Percentiles rank a stretch among this genome's conserved stretches.
These are phyloP conservation scores for Stephania yunnanensis DNA, from an alignment of 164 flowering plant genomes.

Conservation along the genomic window DNA sequence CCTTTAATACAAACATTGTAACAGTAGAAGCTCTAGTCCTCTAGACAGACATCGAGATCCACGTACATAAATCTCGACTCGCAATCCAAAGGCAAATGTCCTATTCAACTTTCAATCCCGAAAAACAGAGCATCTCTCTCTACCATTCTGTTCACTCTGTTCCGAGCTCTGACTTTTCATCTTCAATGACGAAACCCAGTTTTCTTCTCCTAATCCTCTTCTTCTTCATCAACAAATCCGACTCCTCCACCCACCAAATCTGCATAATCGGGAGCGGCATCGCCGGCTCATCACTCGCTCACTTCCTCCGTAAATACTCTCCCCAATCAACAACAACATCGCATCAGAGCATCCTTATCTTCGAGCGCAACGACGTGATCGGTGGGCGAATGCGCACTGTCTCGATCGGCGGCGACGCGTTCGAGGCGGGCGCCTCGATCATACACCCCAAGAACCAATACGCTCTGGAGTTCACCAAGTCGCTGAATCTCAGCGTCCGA, in stretches of 20 bases:
- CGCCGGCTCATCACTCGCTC: conserved; percentile 75
- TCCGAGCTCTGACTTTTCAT: no score
- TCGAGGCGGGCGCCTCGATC: conserved; percentile 92
- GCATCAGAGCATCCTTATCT: conserved; percentile 35
- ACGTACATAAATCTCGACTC: no score
- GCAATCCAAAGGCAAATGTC: no score
- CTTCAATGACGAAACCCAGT: not conserved
- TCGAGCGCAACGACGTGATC: conserved; percentile 59
- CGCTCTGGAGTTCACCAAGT: conserved; percentile 42
- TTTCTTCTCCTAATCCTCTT: not conserved
- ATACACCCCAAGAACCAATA: conserved; percentile 85
- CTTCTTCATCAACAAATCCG: not conserved
- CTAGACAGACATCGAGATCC: no score
- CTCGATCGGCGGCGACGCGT: conserved; percentile 50
- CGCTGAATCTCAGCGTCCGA: conserved; percentile 35
- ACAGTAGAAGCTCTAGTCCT: no score
- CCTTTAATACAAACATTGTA: no score
- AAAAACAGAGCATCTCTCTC: no score
- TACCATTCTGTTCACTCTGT: no score
- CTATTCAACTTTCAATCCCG: no score
- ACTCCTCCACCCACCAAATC: conserved; percentile 14
- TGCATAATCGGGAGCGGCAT: conserved; percentile 92
- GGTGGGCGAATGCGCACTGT: conserved; percentile 91
- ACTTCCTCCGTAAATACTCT: conserved; percentile 75
- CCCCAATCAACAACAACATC: conserved; percentile 2